Evolutionary conservation across 192 early-diverging fungal genomes (phyloP), one percentile per base, ranked within the genome.

Genomic region (Coemansia furcata): DNA sequence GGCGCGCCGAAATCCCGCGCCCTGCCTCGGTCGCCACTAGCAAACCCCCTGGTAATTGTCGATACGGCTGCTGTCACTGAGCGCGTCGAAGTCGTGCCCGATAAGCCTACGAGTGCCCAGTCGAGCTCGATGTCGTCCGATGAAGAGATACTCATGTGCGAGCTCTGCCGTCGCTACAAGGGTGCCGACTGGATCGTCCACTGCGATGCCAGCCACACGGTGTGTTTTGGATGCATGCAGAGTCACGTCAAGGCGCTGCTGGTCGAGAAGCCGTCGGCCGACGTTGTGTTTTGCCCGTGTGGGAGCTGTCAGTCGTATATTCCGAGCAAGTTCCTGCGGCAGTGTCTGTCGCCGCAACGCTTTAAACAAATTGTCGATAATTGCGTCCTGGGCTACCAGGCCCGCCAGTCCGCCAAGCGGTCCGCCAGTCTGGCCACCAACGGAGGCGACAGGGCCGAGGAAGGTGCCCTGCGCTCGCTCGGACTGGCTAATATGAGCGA

Each of bases 201-300:
- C 19, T 82, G 80, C 66, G 43, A 65, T 11, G 38, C 29, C 30
- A 40, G 37, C 17, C 80, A 82, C 44, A 19, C 57, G 43, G 58
- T 82, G 37, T 82, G 80, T 60, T 82, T 77, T 65, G 74, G 74
- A 37, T 82, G 80, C 35, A 75, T 82, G 26, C 80, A 82, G 42
- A 15, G 30, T n/a, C 69, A 77, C 15, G 80, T 77, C 35, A 63
- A 67, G 49, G 29, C 47, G 11, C 50, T 74, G 21, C 54, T 77
- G 44, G 60, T 69, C 21, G 42, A 44, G 17, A 60, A 17, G 35
- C 37, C 44, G 3, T n/a, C 32, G 21, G 40, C 58, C 12, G 50
- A 58, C 10, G 68, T 42, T 42, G 71, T 73, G 2, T 49, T 65
- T 26, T 78, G 80, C 46, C 68, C 60, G 21, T 23, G 72, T 3